Base-by-base conservation (phyloP, 768 basidiomycete genomes). In the Vararia minispora region DNA sequence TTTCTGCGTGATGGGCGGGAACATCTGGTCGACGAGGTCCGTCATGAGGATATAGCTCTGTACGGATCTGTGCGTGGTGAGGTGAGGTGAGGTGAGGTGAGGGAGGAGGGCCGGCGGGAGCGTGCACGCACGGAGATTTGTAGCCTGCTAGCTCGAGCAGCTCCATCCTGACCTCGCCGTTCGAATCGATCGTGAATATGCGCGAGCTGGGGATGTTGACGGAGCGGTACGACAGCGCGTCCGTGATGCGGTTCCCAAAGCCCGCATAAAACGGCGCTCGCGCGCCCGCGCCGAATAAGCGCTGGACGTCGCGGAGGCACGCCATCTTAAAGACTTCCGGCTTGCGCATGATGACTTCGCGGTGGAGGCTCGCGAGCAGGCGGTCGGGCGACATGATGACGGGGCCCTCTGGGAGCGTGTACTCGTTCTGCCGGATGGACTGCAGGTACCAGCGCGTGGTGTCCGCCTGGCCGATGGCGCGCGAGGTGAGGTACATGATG, bases 271-370 rank as follows among this genome's bases (percentile, higher is more conserved):
- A 99, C 0, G 91, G 83, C 46, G 74, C 81, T 46, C 72, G 67
- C 23, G 66, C 60, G 21, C 66, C 66, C 26, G 79, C 74, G 5
- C 85, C 85, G 53, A 97, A 99, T 5, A 98, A 58, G 16, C 90
- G 69, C 47, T 87, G 87, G 38, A 98, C 94, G 60, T 98, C 95
- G 29, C 91, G 73, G 42, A 98, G 62, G 61, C 92, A 97, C 2
- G 94, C 91, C 95, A 99, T 99, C 64, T 99, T 99, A 73, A 99
- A 99, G n/a, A 98, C 74, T 54, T 99, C 95, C 0, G 95, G 95
- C 58, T 98, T 97, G 26, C 92, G 81, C 83, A 98, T 86, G 53
- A 99, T 94, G 12, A 99, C 94, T 62, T 99, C 95, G 4, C 91
- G 77, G 59, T 98, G 95, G 28, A 98, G 61, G 12, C 88, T 90